Base-by-base conservation (phyloP, 108 stramenopile genomes). In the Discostella stelligeroides region DNA sequence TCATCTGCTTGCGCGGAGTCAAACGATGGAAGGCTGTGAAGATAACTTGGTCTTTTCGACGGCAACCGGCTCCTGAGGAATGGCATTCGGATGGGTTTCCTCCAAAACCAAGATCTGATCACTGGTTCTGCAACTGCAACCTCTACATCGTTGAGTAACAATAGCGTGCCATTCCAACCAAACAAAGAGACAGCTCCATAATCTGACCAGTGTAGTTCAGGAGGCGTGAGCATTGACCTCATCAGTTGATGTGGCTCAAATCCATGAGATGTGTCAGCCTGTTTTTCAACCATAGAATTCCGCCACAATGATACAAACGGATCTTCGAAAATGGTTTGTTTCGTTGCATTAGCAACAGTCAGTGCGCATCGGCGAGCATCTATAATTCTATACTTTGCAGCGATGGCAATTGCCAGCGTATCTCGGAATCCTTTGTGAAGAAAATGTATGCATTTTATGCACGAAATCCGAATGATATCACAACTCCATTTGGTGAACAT, bases 391-490 rank as follows among this genome's bases (percentile, higher is more conserved):
- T 34, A 34, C 34, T 34, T 34, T 6, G 34, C 6, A 3, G 34
- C 34, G 6, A 34, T 5, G 6, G 34, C 34, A 34, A 51, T 25
- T 1, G 21, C n/a, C 23, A 65, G 4, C 13, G 50, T 0, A 4
- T 42, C 54, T 53, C 46, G 54, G 57, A 59, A 47, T 0, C 10
- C 25, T 15, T 48, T 69, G 0, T 55, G 40, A n/a, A 69, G 27
- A 28, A 56, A 57, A 69, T 48, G 46, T 2, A 69, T n/a, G 28
- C 17, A 21, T 30, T 68, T 27, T 24, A 68, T 13, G 37, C 18
- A 20, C 25, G 67, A 68, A 11, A 53, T 18, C 11, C 55, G n/a
- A 68, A 57, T 55, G 17, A 68, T 12, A 28, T 47, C 61, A 1
- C 43, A 14, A 14, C 42, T 14, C 61, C 61, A 62, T 40, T 62